phyloP scores from a whole-genome alignment of 2,329 filamentous ascomycete species.

The Fusarium nisikadoi region DNA sequence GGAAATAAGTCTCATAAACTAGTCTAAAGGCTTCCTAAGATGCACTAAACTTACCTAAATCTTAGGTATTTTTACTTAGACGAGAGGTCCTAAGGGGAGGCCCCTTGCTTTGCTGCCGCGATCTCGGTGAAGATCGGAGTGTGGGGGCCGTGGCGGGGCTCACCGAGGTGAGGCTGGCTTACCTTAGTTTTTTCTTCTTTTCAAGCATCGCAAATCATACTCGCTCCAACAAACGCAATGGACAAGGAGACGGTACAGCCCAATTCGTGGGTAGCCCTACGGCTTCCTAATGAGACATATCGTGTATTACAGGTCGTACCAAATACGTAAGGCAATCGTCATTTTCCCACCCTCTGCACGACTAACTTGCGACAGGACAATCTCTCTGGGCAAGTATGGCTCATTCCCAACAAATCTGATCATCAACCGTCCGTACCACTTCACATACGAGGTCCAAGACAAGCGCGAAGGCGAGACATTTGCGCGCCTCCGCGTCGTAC shows the following conservation, averaged over 20 bases:
- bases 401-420: slow-evolving; percentile 89
- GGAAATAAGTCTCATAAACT: neutral
- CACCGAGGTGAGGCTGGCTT: slow-evolving; percentile 43
- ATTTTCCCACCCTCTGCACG: slow-evolving; percentile 1
- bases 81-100: neutral
- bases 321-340: slow-evolving; percentile 62
- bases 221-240: slow-evolving; percentile 40
- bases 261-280: slow-evolving; percentile 69
- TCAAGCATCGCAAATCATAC: slow-evolving; percentile 21
- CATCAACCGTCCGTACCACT: slow-evolving; percentile 88
- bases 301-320: slow-evolving; percentile 68
- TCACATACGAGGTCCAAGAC: slow-evolving; percentile 91
- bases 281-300: slow-evolving; percentile 67
- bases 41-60: neutral
- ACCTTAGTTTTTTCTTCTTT: slow-evolving; percentile 42
- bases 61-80: neutral
- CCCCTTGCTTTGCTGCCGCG: neutral
- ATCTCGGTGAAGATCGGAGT: slow-evolving; percentile 32
- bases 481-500: slow-evolving; percentile 79
- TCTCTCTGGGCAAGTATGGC: slow-evolving; percentile 93
- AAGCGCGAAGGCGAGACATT: slow-evolving; percentile 71
- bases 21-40: neutral
- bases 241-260: slow-evolving; percentile 56
- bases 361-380: slow-evolving; percentile 67
- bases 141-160: slow-evolving; percentile 43